phyloP scores from a whole-genome alignment of 257 asterid species.

The Petunia secreta region DNA sequence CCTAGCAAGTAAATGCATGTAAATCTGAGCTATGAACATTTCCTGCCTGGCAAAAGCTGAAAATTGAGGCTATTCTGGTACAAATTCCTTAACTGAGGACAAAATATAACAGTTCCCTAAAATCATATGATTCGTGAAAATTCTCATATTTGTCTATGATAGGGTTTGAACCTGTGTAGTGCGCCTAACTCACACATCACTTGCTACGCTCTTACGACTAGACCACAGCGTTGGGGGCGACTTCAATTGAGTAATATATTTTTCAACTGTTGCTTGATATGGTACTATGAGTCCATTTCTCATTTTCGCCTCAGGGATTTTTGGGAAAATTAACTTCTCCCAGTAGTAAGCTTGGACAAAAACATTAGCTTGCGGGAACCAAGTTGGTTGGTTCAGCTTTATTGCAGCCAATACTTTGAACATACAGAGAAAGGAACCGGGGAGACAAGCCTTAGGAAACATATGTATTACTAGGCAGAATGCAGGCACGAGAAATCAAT shows the following conservation, averaged over 20 bases:
- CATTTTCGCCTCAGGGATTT: conserved; percentile 14
- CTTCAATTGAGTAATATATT: not conserved
- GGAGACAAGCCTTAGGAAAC: not conserved
- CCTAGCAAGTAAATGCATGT: no score
- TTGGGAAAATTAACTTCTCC: not conserved
- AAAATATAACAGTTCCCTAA: no score
- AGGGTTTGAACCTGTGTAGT: no score
- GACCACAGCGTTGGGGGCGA: no score
- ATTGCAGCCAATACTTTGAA: conserved; percentile 10
- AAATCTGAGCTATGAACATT: no score
- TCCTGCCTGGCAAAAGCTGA: no score
- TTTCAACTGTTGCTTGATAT: not conserved
- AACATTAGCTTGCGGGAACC: not conserved
- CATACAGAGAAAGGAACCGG: not conserved
- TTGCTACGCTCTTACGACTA: no score
- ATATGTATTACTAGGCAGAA: conserved; percentile 16
- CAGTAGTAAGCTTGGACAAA: not conserved
- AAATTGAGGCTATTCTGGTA: no score
- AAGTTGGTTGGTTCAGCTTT: conserved; percentile 4
- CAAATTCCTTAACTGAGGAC: no score
- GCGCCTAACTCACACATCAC: no score
- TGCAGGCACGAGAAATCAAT: conserved; percentile 2
- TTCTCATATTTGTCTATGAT: no score
- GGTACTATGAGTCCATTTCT: conserved; percentile 6
- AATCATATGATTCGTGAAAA: no score